These are phyloP conservation scores for Erythrophleum ivorense DNA, from an alignment of 331 rosid species.

Conservation along the genomic window DNA sequence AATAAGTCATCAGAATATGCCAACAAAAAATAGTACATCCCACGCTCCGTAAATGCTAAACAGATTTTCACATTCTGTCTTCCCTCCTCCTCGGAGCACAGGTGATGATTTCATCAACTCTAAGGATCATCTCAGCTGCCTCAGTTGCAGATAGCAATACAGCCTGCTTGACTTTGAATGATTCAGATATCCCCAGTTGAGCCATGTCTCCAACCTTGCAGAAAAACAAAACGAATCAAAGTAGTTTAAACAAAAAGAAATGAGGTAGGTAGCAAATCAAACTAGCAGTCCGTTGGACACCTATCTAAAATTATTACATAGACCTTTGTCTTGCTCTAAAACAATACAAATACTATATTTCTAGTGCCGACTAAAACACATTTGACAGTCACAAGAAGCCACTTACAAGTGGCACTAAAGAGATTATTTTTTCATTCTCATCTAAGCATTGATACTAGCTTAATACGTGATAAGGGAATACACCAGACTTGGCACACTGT, in stretches of 20 bases:
- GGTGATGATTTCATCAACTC: slow-evolving; percentile 95
- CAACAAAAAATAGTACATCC: slow-evolving; percentile 4
- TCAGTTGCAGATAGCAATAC: slow-evolving; percentile 91
- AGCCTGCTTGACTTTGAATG: slow-evolving; percentile 95
- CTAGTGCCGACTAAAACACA: neutral
- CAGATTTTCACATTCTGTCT: slow-evolving; percentile 70
- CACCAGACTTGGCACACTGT: neutral
- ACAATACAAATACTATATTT: neutral
- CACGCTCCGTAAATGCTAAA: slow-evolving; percentile 22
- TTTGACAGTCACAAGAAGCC: neutral
- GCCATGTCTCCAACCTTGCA: slow-evolving; percentile 93
- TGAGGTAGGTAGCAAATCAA: neutral
- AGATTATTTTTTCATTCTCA: neutral
- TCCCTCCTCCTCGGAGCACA: slow-evolving; percentile 98
- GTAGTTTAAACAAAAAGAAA: slow-evolving; percentile 23
- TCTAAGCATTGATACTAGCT: neutral
- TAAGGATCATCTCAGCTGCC: slow-evolving; percentile 97
- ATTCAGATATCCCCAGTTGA: slow-evolving; percentile 76
- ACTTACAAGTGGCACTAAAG: neutral
- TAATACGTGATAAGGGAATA: neutral
- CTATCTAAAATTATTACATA: neutral
- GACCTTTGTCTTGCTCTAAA: neutral
- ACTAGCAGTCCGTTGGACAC: neutral
- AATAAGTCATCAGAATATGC: neutral
- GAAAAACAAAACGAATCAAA: slow-evolving; percentile 20